A percentile compares a stretch with the other conserved stretches of the same genome.
Evolutionary conservation across 2,329 filamentous ascomycete species (phyloP).

Genomic region (Nothomitra cinnamomea): DNA sequence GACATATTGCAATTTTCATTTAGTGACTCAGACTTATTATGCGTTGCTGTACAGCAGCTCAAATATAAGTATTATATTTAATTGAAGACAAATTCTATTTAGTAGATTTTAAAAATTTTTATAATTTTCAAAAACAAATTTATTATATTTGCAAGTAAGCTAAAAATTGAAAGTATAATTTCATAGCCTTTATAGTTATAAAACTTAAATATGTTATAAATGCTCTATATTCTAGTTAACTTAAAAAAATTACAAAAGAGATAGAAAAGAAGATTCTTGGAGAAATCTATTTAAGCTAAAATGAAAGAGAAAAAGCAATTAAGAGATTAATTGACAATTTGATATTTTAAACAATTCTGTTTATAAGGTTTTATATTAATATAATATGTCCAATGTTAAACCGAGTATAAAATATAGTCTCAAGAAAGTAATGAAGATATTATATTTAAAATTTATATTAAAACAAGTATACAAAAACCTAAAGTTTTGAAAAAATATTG

Average conservation of each 20-base stretch:
- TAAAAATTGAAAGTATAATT: background rate
- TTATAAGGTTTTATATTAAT: background rate
- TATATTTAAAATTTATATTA: background rate
- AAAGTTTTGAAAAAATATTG: background rate
- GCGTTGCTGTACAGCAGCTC: background rate
- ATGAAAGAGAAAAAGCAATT: background rate
- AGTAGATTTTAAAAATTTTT: background rate
- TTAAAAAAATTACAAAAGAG: background rate
- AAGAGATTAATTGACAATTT: background rate
- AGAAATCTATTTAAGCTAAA: background rate
- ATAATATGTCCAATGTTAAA: background rate
- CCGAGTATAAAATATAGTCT: background rate
- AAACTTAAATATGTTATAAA: background rate
- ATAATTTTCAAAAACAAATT: background rate
- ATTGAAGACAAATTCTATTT: background rate
- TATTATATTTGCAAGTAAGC: background rate
- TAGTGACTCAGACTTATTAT: too few species aligned
- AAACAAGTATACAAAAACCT: background rate
- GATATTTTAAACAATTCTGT: background rate
- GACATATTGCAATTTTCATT: too few species aligned
- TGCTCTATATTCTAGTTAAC: background rate
- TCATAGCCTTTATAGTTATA: background rate
- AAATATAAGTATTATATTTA: background rate
- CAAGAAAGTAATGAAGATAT: background rate
- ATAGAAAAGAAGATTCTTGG: slow-evolving; percentile 1